Evolutionary conservation across 306 rosid genomes (phyloP).

Genomic region (Argentina anserina): DNA sequence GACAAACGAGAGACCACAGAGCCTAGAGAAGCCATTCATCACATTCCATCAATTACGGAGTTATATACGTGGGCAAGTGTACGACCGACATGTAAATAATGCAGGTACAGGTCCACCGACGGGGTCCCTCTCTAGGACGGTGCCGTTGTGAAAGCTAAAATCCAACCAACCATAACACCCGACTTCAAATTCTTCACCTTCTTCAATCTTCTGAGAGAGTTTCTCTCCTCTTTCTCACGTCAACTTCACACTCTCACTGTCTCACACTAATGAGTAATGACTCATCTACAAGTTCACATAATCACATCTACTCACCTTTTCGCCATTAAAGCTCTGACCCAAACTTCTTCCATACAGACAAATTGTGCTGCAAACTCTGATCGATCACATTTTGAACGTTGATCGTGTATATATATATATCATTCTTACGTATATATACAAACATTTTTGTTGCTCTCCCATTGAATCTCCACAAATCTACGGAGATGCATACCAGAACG

Average conservation of each 20-base stretch:
- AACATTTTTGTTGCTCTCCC: too few species aligned
- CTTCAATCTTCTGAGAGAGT: not conserved
- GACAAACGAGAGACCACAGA: too few species aligned
- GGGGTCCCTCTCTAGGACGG: slow-evolving; percentile 11
- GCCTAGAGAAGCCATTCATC: not conserved
- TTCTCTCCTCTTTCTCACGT: not conserved
- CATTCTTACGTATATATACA: too few species aligned
- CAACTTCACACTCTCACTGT: not conserved
- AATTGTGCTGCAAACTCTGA: not conserved
- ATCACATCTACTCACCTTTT: not conserved
- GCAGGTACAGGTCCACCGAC: not conserved
- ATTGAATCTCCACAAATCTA: not conserved
- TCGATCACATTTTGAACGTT: not conserved
- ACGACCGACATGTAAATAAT: not conserved
- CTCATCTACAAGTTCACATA: too few species aligned
- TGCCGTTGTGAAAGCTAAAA: not conserved
- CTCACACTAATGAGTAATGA: not conserved
- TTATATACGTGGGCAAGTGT: not conserved
- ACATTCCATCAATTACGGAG: not conserved
- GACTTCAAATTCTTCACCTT: not conserved
- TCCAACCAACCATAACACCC: not conserved
- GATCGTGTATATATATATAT: not conserved
- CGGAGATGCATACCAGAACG: not conserved
- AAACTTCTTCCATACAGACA: not conserved
- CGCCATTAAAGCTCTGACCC: not conserved